Base-by-base conservation (phyloP, 495 filamentous ascomycete species). In the Aspergillus indologenus region DNA sequence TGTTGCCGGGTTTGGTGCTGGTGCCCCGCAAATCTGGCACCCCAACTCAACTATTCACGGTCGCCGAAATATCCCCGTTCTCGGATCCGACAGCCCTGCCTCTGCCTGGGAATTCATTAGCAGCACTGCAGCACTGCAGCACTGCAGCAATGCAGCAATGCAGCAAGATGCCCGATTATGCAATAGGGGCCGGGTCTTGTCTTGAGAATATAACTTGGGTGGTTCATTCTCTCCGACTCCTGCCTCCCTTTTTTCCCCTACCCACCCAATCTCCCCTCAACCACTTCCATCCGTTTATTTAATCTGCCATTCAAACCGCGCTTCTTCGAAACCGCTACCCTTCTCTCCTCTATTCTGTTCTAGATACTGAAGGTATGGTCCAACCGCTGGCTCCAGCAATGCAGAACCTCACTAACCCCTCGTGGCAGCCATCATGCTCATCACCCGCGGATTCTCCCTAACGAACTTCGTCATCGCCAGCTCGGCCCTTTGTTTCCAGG, bases 401-500 rank as follows among this genome's bases (percentile, higher is more conserved):
- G 2, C 34, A 2, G 34, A 15, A 40, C 12, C 34, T 2, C 5
- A 40, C 34, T 40, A 40, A 40, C 2, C 34, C 34, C 5, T 40
- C 34, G 8, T 15, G 12, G 19, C 48, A 51, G 48, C 3, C 59
- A 74, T 54, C n/a, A 83, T 83, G 82, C 57, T 80, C 14, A 70
- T 84, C 55, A 83, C 83, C 3, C 83, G 84, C 57, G 68, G 76
- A 1, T 78, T 86, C 61, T 85, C 84, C 22, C 23, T 86, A 47
- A 83, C 80, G 34, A 87, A 87, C 70, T 86, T 87, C 62, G 65
- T 75, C 52, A 78, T 87, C 58, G 84, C 81, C 52, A 75, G 75
- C 21, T 82, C 82, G n/a, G 85, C 85, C 0, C 73, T 87, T 9
- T 70, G 70, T 40, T 87, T 87, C 65, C 85, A 87, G 70, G 84